Evolutionary conservation across 2,329 filamentous ascomycete species (phyloP), one percentile per base, ranked within the genome.

Genomic region (Penicillium expansum): DNA sequence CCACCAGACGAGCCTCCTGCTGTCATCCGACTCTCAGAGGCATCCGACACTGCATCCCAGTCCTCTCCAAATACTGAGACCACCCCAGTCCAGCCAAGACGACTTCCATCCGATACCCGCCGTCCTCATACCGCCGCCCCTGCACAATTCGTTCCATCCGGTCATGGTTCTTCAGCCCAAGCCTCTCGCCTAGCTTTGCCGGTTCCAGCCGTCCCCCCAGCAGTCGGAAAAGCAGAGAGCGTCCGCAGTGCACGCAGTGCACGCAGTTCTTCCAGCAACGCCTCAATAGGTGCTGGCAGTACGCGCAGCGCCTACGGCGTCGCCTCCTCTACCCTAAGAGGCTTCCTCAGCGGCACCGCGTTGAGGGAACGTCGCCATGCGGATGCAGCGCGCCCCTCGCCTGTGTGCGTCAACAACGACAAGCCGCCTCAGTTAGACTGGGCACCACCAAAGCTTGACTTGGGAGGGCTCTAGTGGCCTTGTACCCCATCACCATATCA

Each of bases 181-280:
- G 16, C 18, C 22, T 61, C 67, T 20, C 67, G 67, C 6, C 56
- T 73, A 22, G 69, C 70, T 30, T 49, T 67, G 35, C 72, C 71
- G 8, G 68, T 74, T n/a, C 69, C 71, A 8, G 61, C 69, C 4
- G 59, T 73, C 5, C 69, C 69, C 1, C 48, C 65, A 0, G 49
- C 63, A 27, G 61, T 68, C 43, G 62, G 56, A 20, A 71, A 71
- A 51, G 54, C 72, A 10, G 69, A 60, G 54, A 75, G 73, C 50
- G 67, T 75, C 39, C 72, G 71, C 51, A 76, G 73, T 52, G 67
- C 66, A 24, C 72, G 71, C 51, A 76, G 73, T 52, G 67, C 66
- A 24, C 68, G 68, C 62, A 76, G 73, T 57, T 72, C 48, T 22
- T 41, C 72, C 3, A 75, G 71, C 55, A 72, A 67, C 18, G 62